Conservation (phyloP, 306 rosid species). For the Prunus armeniaca region DNA sequence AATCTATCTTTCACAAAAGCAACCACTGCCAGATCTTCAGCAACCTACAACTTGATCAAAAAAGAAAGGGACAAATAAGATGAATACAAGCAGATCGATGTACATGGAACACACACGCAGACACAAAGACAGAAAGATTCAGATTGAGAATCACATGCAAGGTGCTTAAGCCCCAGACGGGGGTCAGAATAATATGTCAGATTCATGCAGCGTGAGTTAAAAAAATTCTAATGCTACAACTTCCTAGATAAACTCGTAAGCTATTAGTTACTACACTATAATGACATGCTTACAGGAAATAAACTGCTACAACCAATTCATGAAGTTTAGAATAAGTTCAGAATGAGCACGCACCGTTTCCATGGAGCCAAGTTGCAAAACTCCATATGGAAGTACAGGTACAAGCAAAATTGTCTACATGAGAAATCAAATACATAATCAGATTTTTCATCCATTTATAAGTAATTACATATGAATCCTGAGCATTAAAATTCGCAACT, state of each 20-base stretch:
- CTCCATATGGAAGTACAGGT: constrained; percentile 84
- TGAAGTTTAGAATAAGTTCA: constrained; percentile 17
- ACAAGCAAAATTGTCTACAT: constrained; percentile 82
- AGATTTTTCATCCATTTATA: not conserved
- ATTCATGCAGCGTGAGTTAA: not conserved
- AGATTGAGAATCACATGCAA: not conserved
- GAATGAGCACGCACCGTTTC: constrained; percentile 55
- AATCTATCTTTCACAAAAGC: constrained; percentile 55
- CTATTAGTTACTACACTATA: not conserved
- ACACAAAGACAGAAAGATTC: not conserved
- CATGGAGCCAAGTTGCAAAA: constrained; percentile 83
- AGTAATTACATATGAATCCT: not conserved
- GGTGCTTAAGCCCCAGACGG: not conserved
- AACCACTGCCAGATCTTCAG: constrained; percentile 61
- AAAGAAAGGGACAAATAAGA: constrained; percentile 28
- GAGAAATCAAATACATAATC: not conserved
- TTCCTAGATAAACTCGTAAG: not conserved
- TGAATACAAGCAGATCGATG: not conserved
- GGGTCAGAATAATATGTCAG: not conserved
- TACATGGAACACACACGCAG: too few species aligned
- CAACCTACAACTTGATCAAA: constrained; percentile 56
- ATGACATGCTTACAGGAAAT: not conserved
- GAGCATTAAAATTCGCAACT: constrained; percentile 9
- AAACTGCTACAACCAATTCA: not conserved
- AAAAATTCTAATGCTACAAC: not conserved